Conservation (phyloP, 2,329 filamentous ascomycete species). For the Calonectria pseudoreteaudii region DNA sequence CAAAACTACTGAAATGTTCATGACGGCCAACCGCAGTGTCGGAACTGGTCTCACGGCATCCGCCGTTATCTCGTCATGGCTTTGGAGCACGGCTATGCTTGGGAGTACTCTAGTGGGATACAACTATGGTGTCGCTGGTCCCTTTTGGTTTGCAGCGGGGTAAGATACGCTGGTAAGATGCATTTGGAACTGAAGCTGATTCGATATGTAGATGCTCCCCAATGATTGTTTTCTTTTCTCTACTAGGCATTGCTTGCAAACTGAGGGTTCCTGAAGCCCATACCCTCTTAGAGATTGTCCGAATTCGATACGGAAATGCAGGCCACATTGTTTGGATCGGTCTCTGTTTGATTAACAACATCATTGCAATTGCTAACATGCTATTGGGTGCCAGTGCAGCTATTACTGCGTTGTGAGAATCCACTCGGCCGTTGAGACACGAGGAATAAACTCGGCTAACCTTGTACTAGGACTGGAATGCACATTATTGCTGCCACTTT, state of each 20-base stretch:
- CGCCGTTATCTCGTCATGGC: slow-evolving; percentile 66
- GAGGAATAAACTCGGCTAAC: slow-evolving; percentile 9
- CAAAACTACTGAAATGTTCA: slow-evolving; percentile 66
- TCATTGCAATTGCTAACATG: slow-evolving; percentile 66
- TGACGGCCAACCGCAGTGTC: slow-evolving; percentile 64
- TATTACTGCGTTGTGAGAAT: slow-evolving; percentile 48
- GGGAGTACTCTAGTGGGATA: slow-evolving; percentile 64
- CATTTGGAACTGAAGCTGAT: neutral
- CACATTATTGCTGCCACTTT: slow-evolving; percentile 63
- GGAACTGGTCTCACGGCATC: slow-evolving; percentile 64
- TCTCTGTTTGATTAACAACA: slow-evolving; percentile 65
- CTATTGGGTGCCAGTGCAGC: slow-evolving; percentile 54
- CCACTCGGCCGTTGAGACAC: too few relatives aligned
- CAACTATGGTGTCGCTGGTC: slow-evolving; percentile 64
- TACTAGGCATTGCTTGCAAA: slow-evolving; percentile 64
- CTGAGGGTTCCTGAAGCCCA: slow-evolving; percentile 65
- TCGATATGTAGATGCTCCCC: slow-evolving; percentile 55
- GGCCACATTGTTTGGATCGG: slow-evolving; percentile 65
- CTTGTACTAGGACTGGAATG: slow-evolving; percentile 55
- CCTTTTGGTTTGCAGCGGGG: slow-evolving; percentile 69
- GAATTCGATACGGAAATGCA: slow-evolving; percentile 60
- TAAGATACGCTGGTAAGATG: slow-evolving; percentile 8
- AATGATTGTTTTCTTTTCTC: slow-evolving; percentile 67
- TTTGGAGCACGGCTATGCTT: slow-evolving; percentile 65
- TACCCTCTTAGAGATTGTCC: slow-evolving; percentile 64